phyloP scores from a whole-genome alignment of 2,329 filamentous ascomycete species.

The Sarocladium oryzae region DNA sequence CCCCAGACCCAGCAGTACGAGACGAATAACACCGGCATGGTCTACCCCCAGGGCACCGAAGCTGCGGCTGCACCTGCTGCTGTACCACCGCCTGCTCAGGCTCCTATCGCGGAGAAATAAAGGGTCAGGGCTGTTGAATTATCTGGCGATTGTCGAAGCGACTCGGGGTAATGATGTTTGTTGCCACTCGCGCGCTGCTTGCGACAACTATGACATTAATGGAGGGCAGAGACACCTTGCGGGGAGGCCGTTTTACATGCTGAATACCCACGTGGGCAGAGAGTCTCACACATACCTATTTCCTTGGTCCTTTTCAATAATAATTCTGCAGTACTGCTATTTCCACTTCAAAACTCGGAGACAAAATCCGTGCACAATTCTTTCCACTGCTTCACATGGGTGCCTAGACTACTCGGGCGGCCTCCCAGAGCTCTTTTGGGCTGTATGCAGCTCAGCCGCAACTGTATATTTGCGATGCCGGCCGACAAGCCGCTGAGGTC shows the following conservation, averaged over 20 bases:
- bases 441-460: constrained; percentile 2
- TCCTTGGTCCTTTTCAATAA: background rate
- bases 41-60: background rate
- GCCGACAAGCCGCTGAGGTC: background rate
- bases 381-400: no score
- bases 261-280: background rate
- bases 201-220: background rate
- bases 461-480: background rate
- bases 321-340: background rate
- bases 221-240: background rate
- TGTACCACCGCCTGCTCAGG: background rate
- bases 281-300: constrained; percentile 4
- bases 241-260: background rate
- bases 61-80: background rate
- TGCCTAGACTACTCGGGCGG: background rate
- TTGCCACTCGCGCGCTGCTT: no score
- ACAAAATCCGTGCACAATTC: no score
- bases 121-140: background rate
- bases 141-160: no score
- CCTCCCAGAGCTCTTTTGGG: no score
- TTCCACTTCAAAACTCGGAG: background rate
- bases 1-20: constrained; percentile 7
- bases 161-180: no score
- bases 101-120: constrained; percentile 5
- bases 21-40: constrained; percentile 5